Conservation (phyloP, 2,329 filamentous ascomycete genomes). For the Aspergillus candidus region DNA sequence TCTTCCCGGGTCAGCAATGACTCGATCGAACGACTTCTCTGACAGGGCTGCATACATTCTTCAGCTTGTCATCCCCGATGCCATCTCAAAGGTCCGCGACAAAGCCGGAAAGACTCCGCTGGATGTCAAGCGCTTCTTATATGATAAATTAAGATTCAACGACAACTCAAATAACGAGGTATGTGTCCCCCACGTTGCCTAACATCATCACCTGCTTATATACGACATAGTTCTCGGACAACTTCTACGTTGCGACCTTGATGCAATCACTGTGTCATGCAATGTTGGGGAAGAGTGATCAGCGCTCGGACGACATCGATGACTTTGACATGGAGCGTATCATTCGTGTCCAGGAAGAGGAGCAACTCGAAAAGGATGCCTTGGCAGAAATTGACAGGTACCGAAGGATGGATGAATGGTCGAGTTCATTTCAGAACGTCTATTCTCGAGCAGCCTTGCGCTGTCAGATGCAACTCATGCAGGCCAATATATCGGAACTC, state of each 20-base stretch:
- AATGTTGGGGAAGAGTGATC: conserved; percentile 42
- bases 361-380: conserved; percentile 52
- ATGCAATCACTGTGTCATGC: conserved; percentile 59
- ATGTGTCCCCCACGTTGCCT: conserved; percentile 11
- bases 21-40: conserved; percentile 82
- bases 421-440: conserved; percentile 59
- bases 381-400: conserved; percentile 59
- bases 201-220: conserved; percentile 6
- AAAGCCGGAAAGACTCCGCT: conserved; percentile 69
- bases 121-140: conserved; percentile 72
- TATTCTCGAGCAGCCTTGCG: conserved; percentile 57
- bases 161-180: conserved; percentile 80
- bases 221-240: conserved; percentile 64
- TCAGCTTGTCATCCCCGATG: conserved; percentile 73
- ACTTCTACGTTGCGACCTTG: conserved; percentile 77
- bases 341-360: conserved; percentile 45
- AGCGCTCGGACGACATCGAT: conserved; percentile 36
- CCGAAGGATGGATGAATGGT: conserved; percentile 61
- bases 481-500: conserved; percentile 47
- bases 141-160: conserved; percentile 87
- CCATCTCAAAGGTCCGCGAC: conserved; percentile 73
- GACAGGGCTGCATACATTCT: conserved; percentile 81
- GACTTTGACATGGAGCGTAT: conserved; percentile 44
- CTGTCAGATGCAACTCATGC: conserved; percentile 52
- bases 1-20: conserved; percentile 68